Percentiles rank a stretch among this genome's conserved stretches.
These are phyloP conservation scores for Rhodamnia rubescens DNA, from an alignment of 345 rosid genomes.

Conservation along the genomic window DNA sequence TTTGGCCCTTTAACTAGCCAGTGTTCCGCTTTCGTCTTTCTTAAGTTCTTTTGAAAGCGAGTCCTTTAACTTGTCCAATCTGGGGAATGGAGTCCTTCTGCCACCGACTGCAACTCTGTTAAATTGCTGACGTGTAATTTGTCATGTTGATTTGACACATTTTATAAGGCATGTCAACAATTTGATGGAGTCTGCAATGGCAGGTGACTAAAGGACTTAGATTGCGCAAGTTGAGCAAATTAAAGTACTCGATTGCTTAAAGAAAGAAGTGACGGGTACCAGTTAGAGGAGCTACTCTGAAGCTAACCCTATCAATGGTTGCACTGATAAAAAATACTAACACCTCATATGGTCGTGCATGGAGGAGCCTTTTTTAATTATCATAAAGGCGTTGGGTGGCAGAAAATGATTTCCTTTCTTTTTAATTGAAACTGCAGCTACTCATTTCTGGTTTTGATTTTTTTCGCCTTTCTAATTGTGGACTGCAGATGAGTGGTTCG, in stretches of 20 bases:
- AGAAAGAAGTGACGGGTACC: not conserved
- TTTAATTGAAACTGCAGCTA: not conserved
- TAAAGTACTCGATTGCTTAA: not conserved
- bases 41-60: not conserved
- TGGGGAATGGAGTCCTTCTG: not conserved
- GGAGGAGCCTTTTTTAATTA: not conserved
- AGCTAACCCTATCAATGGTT: not conserved
- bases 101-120: not conserved
- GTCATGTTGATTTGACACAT: not conserved
- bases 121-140: not conserved
- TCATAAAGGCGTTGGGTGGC: not conserved
- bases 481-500: constrained; percentile 82
- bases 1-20: not conserved
- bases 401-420: not conserved
- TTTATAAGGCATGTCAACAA: not conserved
- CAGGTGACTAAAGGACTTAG: not conserved
- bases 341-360: not conserved
- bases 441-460: constrained; percentile 3
- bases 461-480: not conserved
- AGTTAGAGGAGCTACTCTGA: not conserved
- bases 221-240: not conserved
- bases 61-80: not conserved
- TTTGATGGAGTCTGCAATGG: not conserved
- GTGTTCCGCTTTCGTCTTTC: not conserved
- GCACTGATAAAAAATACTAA: not conserved